These are phyloP conservation scores for Spironucleus salmonicida DNA, from an alignment of 208 protist species.

Conservation along the genomic window DNA sequence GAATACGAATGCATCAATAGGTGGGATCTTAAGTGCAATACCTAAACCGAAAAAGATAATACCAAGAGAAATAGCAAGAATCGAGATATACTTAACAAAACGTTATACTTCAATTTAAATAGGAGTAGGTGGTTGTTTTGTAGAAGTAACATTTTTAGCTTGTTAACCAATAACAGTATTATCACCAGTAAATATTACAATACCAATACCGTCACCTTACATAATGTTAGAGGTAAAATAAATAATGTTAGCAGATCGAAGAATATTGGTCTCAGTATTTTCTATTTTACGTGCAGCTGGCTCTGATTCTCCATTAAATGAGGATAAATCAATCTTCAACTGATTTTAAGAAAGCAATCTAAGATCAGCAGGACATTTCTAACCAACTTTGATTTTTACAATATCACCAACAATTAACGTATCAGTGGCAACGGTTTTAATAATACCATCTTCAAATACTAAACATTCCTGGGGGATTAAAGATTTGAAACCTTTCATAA, in stretches of 20 bases:
- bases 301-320: background rate
- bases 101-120: background rate
- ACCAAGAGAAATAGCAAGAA: background rate
- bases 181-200: conserved; percentile 24
- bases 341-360: background rate
- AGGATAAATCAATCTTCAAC: background rate
- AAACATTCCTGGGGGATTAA: background rate
- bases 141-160: background rate
- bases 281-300: background rate
- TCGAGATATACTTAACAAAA: background rate
- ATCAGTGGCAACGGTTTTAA: too few species aligned
- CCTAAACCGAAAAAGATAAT: background rate
- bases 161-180: conserved; percentile 10
- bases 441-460: background rate
- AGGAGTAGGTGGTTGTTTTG: conserved; percentile 7
- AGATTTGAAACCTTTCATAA: conserved; percentile 5
- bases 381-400: background rate
- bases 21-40: background rate
- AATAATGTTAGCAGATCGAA: background rate
- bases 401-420: background rate
- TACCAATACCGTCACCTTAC: background rate
- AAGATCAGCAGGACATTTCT: background rate
- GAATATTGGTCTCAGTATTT: background rate
- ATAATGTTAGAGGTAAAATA: background rate
- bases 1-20: background rate